phyloP scores from a whole-genome alignment of 331 rosid species.

The Acacia concinna region DNA sequence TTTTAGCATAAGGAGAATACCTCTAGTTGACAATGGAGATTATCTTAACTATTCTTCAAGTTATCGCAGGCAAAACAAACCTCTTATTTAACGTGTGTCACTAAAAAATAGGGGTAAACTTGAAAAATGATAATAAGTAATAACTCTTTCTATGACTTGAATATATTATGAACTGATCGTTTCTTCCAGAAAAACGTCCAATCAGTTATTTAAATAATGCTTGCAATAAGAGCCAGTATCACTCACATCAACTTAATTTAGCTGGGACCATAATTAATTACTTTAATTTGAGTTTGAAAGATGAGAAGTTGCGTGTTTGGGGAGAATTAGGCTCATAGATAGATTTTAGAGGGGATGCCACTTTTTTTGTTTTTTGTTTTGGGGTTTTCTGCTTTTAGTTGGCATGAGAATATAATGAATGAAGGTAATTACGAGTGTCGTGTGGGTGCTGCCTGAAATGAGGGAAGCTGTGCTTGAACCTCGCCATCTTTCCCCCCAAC shows the following conservation, averaged over 20 bases:
- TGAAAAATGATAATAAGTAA: too few relatives aligned
- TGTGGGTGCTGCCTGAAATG: constrained; percentile 18
- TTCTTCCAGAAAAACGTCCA: too few relatives aligned
- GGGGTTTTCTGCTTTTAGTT: neutral
- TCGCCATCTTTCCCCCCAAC: constrained; percentile 26
- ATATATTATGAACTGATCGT: too few relatives aligned
- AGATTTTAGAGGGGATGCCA: neutral
- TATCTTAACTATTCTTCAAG: neutral
- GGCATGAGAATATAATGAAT: neutral
- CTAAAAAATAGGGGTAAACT: too few relatives aligned
- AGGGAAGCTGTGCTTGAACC: constrained; percentile 23
- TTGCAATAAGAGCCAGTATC: neutral
- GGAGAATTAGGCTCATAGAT: neutral
- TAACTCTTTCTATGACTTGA: too few relatives aligned
- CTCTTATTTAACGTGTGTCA: too few relatives aligned
- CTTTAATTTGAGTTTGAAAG: neutral
- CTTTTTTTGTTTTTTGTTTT: neutral
- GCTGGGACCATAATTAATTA: neutral
- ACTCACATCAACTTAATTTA: neutral
- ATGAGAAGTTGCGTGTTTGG: neutral
- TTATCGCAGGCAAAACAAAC: too few relatives aligned
- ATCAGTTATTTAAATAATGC: too few relatives aligned
- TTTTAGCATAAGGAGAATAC: neutral
- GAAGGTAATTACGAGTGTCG: constrained; percentile 2
- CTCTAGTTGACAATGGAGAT: neutral